Percentiles rank a stretch among this genome's conserved stretches.
phyloP scores from a whole-genome alignment of 495 filamentous ascomycete genomes.

The Podospora comata region DNA sequence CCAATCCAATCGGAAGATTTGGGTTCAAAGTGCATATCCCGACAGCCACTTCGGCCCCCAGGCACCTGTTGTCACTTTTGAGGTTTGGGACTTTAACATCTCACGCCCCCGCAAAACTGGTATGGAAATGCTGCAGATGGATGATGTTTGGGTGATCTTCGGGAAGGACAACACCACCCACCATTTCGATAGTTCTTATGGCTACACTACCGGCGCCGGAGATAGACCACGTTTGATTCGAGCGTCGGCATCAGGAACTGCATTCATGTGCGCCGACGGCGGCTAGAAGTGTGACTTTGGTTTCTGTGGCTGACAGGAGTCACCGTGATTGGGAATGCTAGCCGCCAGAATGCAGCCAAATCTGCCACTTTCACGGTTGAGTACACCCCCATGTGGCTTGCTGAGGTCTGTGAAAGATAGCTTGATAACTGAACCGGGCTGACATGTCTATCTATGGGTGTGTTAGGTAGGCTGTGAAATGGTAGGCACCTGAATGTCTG shows the following conservation, averaged over 20 bases:
- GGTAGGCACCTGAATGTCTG: not conserved
- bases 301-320: not conserved
- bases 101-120: not conserved
- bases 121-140: not conserved
- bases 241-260: not conserved
- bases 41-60: slow-evolving; percentile 25
- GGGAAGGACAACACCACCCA: slow-evolving; percentile 7
- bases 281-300: slow-evolving; percentile 19
- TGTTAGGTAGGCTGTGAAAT: not conserved
- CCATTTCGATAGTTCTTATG: slow-evolving; percentile 1
- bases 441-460: not conserved
- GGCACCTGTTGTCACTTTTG: not conserved
- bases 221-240: slow-evolving; percentile 26
- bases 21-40: slow-evolving; percentile 3
- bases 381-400: not conserved
- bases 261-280: slow-evolving; percentile 17
- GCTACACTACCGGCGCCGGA: not conserved
- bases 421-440: not conserved
- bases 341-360: slow-evolving; percentile 27
- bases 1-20: slow-evolving; percentile 30
- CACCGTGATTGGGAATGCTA: slow-evolving; percentile 21
- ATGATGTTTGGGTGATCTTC: not conserved
- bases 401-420: not conserved
- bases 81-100: not conserved
- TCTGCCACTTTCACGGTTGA: slow-evolving; percentile 16